Base-by-base conservation (phyloP, 805 yeast genomes). In the Lachancea fermentati region DNA sequence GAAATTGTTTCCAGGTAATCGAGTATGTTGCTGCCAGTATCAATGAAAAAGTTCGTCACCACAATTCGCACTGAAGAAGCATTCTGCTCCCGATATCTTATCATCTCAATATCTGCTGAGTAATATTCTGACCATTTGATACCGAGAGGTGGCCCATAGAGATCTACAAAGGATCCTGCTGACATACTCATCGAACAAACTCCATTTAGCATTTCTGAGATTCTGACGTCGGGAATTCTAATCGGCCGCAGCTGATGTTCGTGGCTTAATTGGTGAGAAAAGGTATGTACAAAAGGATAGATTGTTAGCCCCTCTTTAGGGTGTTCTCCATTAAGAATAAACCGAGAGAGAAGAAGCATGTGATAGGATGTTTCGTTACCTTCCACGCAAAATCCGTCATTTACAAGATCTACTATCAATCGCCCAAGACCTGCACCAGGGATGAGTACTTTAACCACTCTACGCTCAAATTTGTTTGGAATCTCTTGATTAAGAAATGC, bases 161-260 rank as follows among this genome's bases (percentile, higher is more conserved):
- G 60, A 45, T 79, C 85, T 3, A 71, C 71, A 55, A 82, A 81
- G 0, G 82, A 77, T 0, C 88, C 88, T 0, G 82, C 77, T 3
- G 76, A 69, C 76, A 80, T 79, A 0, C 80, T 71, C 79, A 81
- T 73, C 36, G 70, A 55, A 9, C 71, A 73, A 14, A 54, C 63
- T 32, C 64, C 67, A 0, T 69, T 70, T 5, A 74, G 62, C 1
- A 48, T 43, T 0, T 72, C 71, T 32, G 63, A 48, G 12, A 60
- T 48, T 9, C 46, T 47, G 12, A 60, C 51, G 18, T 77, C 79
- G 0, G 82, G 82, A 3, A 78, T 50, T 9, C 51, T 55, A 2
- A 75, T 64, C 14, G 72, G 71, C 34, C 78, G 52, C 2, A 69
- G 45, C 46, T 75, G 80, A 46, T 62, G 65, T 12, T 56, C 51